Percentiles rank a stretch among this genome's conserved stretches.
phyloP scores from a whole-genome alignment of 2,329 filamentous ascomycete species.

The Trichoderma breve region DNA sequence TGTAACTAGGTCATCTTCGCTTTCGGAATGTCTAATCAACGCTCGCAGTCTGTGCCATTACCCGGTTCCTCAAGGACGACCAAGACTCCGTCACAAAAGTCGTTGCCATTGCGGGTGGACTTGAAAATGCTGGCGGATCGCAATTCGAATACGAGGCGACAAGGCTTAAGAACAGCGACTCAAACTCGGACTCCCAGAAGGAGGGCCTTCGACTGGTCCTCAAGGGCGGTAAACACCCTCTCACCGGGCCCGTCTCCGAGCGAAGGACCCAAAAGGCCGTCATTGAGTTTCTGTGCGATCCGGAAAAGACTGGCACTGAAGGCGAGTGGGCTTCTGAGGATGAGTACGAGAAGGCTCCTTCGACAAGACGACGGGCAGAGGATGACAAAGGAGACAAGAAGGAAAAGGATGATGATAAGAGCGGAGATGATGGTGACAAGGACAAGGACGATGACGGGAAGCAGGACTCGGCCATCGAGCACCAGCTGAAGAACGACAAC shows the following conservation, averaged over 20 bases:
- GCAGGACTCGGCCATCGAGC: slow-evolving; percentile 44
- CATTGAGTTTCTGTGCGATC: slow-evolving; percentile 82
- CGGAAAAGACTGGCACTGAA: slow-evolving; percentile 69
- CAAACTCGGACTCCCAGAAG: slow-evolving; percentile 61
- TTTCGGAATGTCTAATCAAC: background rate
- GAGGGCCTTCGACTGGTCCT: slow-evolving; percentile 73
- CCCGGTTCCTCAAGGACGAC: slow-evolving; percentile 53
- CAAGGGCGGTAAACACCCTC: slow-evolving; percentile 54
- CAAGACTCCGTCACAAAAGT: slow-evolving; percentile 53
- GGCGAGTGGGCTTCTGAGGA: slow-evolving; percentile 60
- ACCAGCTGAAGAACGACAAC: slow-evolving; percentile 52
- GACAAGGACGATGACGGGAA: slow-evolving; percentile 42
- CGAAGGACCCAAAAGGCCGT: slow-evolving; percentile 68
- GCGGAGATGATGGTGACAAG: slow-evolving; percentile 38
- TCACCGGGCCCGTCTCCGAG: slow-evolving; percentile 50
- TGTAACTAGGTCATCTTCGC: background rate
- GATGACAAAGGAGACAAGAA: slow-evolving; percentile 28
- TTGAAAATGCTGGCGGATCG: slow-evolving; percentile 56
- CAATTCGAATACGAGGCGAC: slow-evolving; percentile 64
- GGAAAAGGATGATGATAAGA: slow-evolving; percentile 29
- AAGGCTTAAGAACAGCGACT: slow-evolving; percentile 63
- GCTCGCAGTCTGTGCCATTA: slow-evolving; percentile 61
- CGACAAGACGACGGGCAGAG: slow-evolving; percentile 24
- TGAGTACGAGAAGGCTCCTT: slow-evolving; percentile 32
- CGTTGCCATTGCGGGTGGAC: slow-evolving; percentile 72